Base-by-base conservation (phyloP, 805 yeast species). In the Kodamaea sagamina region DNA sequence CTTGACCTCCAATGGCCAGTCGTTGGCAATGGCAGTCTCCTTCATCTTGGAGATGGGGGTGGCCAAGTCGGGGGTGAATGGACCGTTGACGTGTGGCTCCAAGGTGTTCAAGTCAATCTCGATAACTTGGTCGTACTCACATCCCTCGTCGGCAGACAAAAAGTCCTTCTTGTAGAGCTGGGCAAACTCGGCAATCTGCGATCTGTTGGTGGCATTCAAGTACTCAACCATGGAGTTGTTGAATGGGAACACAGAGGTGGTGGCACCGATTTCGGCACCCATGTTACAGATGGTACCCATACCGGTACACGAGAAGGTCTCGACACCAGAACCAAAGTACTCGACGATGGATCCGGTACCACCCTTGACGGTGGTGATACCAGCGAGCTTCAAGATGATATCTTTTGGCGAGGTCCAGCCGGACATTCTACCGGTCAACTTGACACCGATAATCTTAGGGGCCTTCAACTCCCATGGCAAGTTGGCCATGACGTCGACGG, bases 181-280 rank as follows among this genome's bases (percentile, higher is more conserved):
- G 32, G 95, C 97, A 42, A 84, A 81, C 31, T 83, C 82, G 31
- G 96, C 95, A 58, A 93, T 80, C 49, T 86, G 82, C 6, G 76
- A 81, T 71, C 99, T 81, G 52, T 81, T 81, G 27, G 99, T 93
- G 35, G 96, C 89, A 43, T 76, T 61, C 62, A 93, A 76, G 71
- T 89, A 93, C 53, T 87, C 77, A 56, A 72, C 75, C 74, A 85
- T 89, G 42, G 90, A 84, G 39, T 78, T 80, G 58, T 85, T 89
- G 79, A 43, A 92, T 50, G 99, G 99, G 89, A 93, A 93, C 44
- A 88, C 81, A 17, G 98, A 92, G 34, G 99, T 93, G 28, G 99
- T 93, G 34, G 99, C 99, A 68, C 99, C 99, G 46, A 93, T 89
- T 72, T 93, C 99, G 43, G 99, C 99, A 65, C 99, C 99, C 99